Percentiles rank a stretch among this genome's conserved stretches.
Evolutionary conservation across 306 rosid genomes (phyloP).

Genomic region (Cyamopsis tetragonoloba): DNA sequence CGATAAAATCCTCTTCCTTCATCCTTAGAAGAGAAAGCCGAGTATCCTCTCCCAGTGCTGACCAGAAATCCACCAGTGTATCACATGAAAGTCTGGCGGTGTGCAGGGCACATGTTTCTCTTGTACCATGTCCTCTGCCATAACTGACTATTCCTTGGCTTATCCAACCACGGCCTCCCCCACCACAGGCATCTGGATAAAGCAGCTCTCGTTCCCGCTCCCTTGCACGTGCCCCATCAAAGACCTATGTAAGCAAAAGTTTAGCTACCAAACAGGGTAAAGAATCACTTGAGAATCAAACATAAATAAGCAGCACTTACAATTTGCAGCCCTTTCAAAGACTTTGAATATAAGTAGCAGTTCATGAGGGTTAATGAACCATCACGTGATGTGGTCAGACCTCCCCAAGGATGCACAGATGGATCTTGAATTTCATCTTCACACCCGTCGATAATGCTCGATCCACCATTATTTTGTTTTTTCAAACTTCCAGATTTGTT

Average conservation of each 20-base stretch:
- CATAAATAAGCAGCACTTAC: conserved; percentile 43
- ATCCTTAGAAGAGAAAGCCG: conserved; percentile 88
- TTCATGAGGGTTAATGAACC: conserved; percentile 81
- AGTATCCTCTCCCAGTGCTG: conserved; percentile 98
- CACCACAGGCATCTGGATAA: conserved; percentile 99
- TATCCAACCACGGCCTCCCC: conserved; percentile 99
- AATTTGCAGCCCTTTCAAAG: conserved; percentile 79
- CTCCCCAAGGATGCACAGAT: conserved; percentile 98
- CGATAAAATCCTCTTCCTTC: conserved; percentile 99
- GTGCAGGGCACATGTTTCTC: conserved; percentile 97
- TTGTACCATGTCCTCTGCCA: conserved; percentile 94
- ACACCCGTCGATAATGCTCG: conserved; percentile 42
- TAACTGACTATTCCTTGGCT: conserved; percentile 87
- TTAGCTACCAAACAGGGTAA: conserved; percentile 26
- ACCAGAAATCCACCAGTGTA: conserved; percentile 97
- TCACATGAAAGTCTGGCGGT: conserved; percentile 98
- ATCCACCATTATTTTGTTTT: conserved; percentile 52
- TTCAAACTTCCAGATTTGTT: conserved; percentile 46
- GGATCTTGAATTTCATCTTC: conserved; percentile 90
- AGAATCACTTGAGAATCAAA: not conserved
- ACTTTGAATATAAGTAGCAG: conserved; percentile 78
- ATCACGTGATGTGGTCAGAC: conserved; percentile 83
- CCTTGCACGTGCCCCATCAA: conserved; percentile 93
- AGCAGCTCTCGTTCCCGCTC: conserved; percentile 97
- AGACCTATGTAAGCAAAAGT: conserved; percentile 58